Conservation (phyloP, 2,329 filamentous ascomycete genomes). For the Chrysosphaeria jannelii region DNA sequence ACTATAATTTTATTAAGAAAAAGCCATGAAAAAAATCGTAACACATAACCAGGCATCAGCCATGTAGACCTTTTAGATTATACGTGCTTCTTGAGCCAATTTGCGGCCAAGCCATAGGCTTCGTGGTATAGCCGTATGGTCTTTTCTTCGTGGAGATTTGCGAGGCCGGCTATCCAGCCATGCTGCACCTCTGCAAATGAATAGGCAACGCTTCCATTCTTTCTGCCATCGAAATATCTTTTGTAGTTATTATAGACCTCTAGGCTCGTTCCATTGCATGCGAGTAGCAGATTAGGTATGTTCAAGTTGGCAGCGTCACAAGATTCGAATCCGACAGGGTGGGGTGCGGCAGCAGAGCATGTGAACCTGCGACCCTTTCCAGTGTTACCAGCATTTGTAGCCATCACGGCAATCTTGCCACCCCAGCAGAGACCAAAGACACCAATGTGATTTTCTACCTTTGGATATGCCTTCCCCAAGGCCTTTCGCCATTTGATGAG, state of each 20-base stretch:
- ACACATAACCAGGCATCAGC: too few relatives aligned
- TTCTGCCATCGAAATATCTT: too few relatives aligned
- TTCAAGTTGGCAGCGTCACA: slow-evolving; percentile 14
- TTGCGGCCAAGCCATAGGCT: too few relatives aligned
- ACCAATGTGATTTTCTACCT: slow-evolving; percentile 12
- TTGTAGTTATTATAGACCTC: too few relatives aligned
- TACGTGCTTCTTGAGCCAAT: too few relatives aligned
- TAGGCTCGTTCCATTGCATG: slow-evolving; percentile 18
- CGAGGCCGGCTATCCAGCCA: slow-evolving; percentile 25
- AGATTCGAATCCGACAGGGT: slow-evolving; percentile 9
- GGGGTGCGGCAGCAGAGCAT: slow-evolving; percentile 9
- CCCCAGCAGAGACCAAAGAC: slow-evolving; percentile 20
- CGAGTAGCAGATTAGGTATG: slow-evolving; percentile 18
- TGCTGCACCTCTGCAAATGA: slow-evolving; percentile 23
- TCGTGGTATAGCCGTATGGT: too few relatives aligned
- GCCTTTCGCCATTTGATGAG: slow-evolving; percentile 9
- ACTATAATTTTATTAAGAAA: too few relatives aligned
- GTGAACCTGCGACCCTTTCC: slow-evolving; percentile 10
- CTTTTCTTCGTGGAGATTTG: slow-evolving; percentile 16
- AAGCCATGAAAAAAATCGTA: too few relatives aligned
- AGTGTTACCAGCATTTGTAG: slow-evolving; percentile 10
- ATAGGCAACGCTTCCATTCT: too few relatives aligned
- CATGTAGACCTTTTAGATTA: too few relatives aligned
- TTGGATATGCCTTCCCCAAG: slow-evolving; percentile 9
- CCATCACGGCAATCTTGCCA: slow-evolving; percentile 13